Conservation (phyloP, 805 yeast genomes). For the Kodamaea hsintzibuensis region DNA sequence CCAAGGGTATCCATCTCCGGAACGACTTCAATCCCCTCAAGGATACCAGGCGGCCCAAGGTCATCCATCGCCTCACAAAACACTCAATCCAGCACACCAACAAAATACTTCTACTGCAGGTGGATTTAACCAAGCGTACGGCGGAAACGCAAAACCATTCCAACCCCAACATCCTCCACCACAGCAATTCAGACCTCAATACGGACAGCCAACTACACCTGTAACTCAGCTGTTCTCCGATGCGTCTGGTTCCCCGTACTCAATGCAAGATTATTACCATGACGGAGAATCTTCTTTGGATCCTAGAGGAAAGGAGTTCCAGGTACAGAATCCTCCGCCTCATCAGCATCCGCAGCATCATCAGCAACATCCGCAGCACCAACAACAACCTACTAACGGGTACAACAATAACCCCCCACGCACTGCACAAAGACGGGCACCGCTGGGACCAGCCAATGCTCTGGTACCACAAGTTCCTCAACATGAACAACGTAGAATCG, state of each 20-base stretch:
- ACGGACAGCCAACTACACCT: conserved; percentile 7
- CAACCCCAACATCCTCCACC: conserved; percentile 11
- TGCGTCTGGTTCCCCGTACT: conserved; percentile 10
- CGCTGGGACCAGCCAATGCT: not conserved
- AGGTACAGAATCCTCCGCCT: not conserved
- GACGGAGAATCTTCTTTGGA: not conserved
- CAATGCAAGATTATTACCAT: conserved; percentile 10
- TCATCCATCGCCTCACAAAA: not conserved
- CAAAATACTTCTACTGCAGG: not conserved
- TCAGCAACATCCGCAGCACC: not conserved
- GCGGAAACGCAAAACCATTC: not conserved
- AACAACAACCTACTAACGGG: not conserved
- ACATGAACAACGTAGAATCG: conserved; percentile 8
- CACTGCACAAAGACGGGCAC: conserved; percentile 2
- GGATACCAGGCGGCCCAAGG: not conserved
- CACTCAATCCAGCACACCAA: conserved; percentile 2
- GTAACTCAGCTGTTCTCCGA: conserved; percentile 8
- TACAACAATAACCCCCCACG: not conserved
- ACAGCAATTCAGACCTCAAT: conserved; percentile 7
- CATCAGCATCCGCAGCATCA: not conserved
- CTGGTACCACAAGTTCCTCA: not conserved
- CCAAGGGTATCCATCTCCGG: conserved; percentile 1
- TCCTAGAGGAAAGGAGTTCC: not conserved
- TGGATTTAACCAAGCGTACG: not conserved
- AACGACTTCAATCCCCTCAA: not conserved